These are phyloP conservation scores for Polyrhizophydium stewartii DNA, from an alignment of 371 early-diverging fungal species.

Conservation along the genomic window DNA sequence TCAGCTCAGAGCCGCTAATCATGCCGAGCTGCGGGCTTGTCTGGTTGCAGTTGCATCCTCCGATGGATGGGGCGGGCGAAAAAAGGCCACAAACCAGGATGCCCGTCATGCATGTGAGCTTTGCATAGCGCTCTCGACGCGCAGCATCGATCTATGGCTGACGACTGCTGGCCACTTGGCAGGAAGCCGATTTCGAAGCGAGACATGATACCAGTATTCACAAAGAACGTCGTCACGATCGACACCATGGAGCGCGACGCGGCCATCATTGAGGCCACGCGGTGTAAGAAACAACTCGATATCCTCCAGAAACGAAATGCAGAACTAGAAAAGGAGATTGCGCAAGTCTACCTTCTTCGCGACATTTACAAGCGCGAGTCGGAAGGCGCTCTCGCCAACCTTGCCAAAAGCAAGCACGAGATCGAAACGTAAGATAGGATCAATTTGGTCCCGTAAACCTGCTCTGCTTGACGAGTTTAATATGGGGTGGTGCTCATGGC, in stretches of 20 bases:
- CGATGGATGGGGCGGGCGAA: neutral
- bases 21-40: too few species aligned
- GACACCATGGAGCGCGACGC: neutral
- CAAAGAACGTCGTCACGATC: slow-evolving; percentile 2
- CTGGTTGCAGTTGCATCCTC: neutral
- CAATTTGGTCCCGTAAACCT: neutral
- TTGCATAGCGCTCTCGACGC: too few species aligned
- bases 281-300: neutral
- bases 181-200: neutral
- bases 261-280: neutral
- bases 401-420: neutral
- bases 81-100: neutral
- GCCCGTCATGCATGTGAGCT: neutral
- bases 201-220: neutral
- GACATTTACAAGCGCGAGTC: neutral
- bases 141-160: neutral
- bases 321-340: neutral
- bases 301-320: neutral
- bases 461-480: neutral
- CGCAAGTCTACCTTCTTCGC: neutral
- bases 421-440: neutral
- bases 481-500: too few species aligned
- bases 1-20: too few species aligned
- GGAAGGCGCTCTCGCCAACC: neutral
- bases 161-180: neutral